Conservation (phyloP, 805 yeast species). For the Candida loeiensis region DNA sequence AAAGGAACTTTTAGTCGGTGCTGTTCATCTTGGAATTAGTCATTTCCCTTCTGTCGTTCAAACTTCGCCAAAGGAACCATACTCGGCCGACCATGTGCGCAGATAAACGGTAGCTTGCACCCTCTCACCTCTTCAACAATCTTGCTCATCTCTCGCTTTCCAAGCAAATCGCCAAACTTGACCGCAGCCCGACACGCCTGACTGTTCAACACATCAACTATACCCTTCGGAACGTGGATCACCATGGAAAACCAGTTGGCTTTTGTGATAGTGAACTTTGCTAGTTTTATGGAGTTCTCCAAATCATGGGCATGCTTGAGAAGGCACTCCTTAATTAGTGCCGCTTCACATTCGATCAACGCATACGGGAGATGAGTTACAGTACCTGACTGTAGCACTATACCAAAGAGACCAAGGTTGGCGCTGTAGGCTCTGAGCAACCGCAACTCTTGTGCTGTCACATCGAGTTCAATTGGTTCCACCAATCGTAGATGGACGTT, state of each 20-base stretch:
- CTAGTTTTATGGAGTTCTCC: slow-evolving; percentile 23
- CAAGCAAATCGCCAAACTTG: slow-evolving; percentile 63
- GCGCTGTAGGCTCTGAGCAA: slow-evolving; percentile 12
- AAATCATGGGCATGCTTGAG: slow-evolving; percentile 46
- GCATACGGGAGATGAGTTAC: slow-evolving; percentile 46
- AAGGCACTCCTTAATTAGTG: slow-evolving; percentile 35
- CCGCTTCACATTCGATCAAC: slow-evolving; percentile 26
- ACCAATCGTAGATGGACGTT: slow-evolving; percentile 10
- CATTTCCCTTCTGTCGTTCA: too few species aligned
- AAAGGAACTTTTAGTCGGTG: background rate
- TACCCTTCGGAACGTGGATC: slow-evolving; percentile 44
- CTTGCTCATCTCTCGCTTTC: slow-evolving; percentile 38
- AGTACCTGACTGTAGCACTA: slow-evolving; percentile 2
- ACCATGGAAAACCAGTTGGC: slow-evolving; percentile 21
- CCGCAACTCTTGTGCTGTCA: slow-evolving; percentile 26
- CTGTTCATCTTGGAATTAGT: too few species aligned
- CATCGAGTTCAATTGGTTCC: slow-evolving; percentile 13
- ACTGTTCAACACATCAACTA: slow-evolving; percentile 51
- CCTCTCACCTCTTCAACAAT: slow-evolving; percentile 40
- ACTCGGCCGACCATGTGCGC: slow-evolving; percentile 87
- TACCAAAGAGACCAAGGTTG: slow-evolving; percentile 20
- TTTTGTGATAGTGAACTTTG: slow-evolving; percentile 1
- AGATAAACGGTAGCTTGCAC: slow-evolving; percentile 65
- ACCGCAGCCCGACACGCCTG: slow-evolving; percentile 68
- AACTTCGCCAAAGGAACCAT: slow-evolving; percentile 28